Conservation (phyloP, 2,329 filamentous ascomycete species). For the Pseudogymnoascus sp. region DNA sequence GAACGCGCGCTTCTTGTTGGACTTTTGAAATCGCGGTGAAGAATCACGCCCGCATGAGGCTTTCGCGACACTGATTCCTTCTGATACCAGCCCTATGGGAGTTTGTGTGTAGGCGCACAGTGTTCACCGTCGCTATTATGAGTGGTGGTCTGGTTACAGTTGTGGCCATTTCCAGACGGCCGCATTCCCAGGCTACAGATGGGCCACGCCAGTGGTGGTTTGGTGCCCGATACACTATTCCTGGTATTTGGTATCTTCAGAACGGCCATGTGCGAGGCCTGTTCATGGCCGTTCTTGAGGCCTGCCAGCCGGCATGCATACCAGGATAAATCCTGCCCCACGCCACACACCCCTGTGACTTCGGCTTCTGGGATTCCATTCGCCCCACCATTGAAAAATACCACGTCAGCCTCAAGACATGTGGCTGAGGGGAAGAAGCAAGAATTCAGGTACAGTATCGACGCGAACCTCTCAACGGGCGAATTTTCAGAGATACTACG, state of each 20-base stretch:
- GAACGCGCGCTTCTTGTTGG: neutral
- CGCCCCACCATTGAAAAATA: conserved; percentile 5
- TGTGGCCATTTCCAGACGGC: neutral
- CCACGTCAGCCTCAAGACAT: conserved; percentile 2
- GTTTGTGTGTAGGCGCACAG: conserved; percentile 3
- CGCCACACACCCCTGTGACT: neutral
- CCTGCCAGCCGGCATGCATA: conserved; percentile 5
- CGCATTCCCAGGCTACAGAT: neutral
- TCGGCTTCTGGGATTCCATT: conserved; percentile 4
- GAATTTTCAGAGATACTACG: neutral
- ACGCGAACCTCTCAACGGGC: neutral
- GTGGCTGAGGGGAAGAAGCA: conserved; percentile 3
- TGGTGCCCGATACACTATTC: neutral
- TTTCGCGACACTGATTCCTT: neutral
- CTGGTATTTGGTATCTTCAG: neutral
- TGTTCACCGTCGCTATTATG: neutral
- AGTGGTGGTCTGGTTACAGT: neutral
- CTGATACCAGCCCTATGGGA: conserved; percentile 1
- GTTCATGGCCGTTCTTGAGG: neutral
- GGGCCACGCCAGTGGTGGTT: neutral
- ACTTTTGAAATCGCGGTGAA: neutral
- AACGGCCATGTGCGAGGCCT: neutral
- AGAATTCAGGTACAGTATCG: neutral
- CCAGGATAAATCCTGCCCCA: conserved; percentile 1
- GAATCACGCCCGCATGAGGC: conserved; percentile 1